Evolutionary conservation across 2,329 filamentous ascomycete species (phyloP).

Genomic region (Gnomoniopsis smithogilvyi): DNA sequence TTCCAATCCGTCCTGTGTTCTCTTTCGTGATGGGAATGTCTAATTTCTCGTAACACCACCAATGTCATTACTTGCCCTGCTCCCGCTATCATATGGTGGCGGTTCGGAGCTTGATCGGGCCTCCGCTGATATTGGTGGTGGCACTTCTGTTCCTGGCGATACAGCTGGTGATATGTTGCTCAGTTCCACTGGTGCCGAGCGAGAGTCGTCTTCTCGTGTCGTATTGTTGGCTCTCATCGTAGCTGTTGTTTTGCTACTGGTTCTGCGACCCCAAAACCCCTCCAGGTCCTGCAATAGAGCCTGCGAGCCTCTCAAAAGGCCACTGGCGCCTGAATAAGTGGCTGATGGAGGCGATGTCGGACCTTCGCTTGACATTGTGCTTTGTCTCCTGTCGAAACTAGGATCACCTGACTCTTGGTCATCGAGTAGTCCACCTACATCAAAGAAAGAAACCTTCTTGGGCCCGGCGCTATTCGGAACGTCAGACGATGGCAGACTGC

Average conservation of each 20-base stretch:
- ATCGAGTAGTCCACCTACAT: conserved; percentile 72
- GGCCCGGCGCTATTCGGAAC: conserved; percentile 41
- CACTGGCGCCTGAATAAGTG: conserved; percentile 40
- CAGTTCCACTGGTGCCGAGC: conserved; percentile 37
- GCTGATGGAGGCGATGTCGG: conserved; percentile 37
- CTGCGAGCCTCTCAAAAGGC: conserved; percentile 52
- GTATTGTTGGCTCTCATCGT: neutral
- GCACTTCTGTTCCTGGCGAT: conserved; percentile 7
- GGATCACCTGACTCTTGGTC: conserved; percentile 29
- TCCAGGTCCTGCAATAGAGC: conserved; percentile 58
- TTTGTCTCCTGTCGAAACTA: conserved; percentile 33
- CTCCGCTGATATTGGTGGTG: neutral
- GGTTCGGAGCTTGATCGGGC: neutral
- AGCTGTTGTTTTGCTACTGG: neutral
- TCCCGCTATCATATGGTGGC: conserved; percentile 12
- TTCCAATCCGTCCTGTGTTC: neutral
- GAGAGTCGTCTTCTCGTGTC: neutral
- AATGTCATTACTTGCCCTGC: conserved; percentile 19
- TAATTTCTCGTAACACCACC: conserved; percentile 21
- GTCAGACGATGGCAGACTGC: conserved; percentile 28
- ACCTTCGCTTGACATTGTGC: conserved; percentile 37
- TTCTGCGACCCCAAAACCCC: conserved; percentile 45
- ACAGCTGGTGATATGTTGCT: conserved; percentile 23
- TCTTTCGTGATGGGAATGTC: neutral
- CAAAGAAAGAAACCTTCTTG: conserved; percentile 74